These are phyloP conservation scores for Phaeoacremonium minimum DNA, from an alignment of 2,329 filamentous ascomycete species.

Conservation along the genomic window DNA sequence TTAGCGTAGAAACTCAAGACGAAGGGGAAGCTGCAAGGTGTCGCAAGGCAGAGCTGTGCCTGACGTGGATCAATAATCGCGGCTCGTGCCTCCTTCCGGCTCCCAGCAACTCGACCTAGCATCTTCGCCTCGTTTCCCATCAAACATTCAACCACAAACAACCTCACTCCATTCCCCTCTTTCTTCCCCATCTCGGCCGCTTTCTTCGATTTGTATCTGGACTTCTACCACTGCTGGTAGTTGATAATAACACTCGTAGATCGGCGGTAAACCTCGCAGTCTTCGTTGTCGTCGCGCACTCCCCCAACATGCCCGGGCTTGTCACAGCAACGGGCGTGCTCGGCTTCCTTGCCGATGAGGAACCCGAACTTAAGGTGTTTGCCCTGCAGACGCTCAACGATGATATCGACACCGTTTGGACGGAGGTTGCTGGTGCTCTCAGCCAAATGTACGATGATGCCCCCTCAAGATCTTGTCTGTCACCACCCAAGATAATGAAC, in stretches of 20 bases:
- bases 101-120: background rate
- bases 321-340: slow-evolving; percentile 92
- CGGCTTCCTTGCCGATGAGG: slow-evolving; percentile 92
- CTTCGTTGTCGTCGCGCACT: background rate
- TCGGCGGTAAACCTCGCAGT: background rate
- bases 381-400: slow-evolving; percentile 93
- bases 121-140: background rate
- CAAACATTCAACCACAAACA: too few relatives aligned
- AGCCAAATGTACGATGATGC: slow-evolving; percentile 71
- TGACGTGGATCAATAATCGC: slow-evolving; percentile 36
- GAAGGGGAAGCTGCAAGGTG: background rate
- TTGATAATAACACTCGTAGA: too few relatives aligned
- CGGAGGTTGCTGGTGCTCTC: slow-evolving; percentile 88
- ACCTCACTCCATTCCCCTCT: too few relatives aligned
- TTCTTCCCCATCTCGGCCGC: too few relatives aligned
- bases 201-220: too few relatives aligned
- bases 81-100: slow-evolving; percentile 15
- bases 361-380: slow-evolving; percentile 90
- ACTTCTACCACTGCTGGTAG: too few relatives aligned
- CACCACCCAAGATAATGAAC: slow-evolving; percentile 10
- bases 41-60: slow-evolving; percentile 32
- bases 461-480: background rate
- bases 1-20: too few relatives aligned
- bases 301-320: slow-evolving; percentile 74
- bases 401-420: slow-evolving; percentile 96